Evolutionary conservation across 2,329 filamentous ascomycete species (phyloP), one percentile per base, ranked within the genome.

Genomic region (Exophiala calicioides): DNA sequence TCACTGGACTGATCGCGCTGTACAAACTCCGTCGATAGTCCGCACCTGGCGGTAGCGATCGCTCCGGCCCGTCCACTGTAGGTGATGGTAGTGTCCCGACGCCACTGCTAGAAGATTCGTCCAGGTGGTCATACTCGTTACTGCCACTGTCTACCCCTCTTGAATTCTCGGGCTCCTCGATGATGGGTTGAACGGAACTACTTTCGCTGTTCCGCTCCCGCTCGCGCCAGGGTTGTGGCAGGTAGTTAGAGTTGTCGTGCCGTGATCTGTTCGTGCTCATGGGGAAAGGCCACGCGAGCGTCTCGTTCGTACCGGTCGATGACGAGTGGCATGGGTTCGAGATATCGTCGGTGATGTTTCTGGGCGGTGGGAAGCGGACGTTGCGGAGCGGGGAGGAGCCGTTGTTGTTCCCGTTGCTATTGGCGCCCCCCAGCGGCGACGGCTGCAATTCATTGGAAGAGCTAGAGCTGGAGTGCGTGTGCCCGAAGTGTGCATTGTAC

Each of bases 401-500:
- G 20, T 12, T 30, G n/a, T 13, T n/a, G 32, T 27, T 36, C 15
- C 33, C 16, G 6, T 36, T 30, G 13, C 19, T 31, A 12, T 42
- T 48, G 23, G 30, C 31, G 19, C 46, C 40, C 18, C 29, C 30
- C 15, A 50, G 34, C 5, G 41, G 40, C 16, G 40, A 45, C 12
- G 47, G 47, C 4, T 42, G 47, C 18, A 41, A 41, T 31, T 29
- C 33, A n/a, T 35, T 30, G 2, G 47, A 36, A 4, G 44, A 48
- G 16, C 39, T 44, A 12, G 52, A 44, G 12, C 36, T 44, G n/a
- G 44, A 50, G 19, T 50, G 44, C 4, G 53, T 53, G 36, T 56
- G 53, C 5, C 53, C 53, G 32, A 42, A 53, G 23, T 47, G 44
- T 3, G 46, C 32, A 19, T 53, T 47, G 41, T 56, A 55, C 3